These are phyloP conservation scores for Musa schizocarpa DNA, from an alignment of 176 grass and related monocot species.

Conservation along the genomic window DNA sequence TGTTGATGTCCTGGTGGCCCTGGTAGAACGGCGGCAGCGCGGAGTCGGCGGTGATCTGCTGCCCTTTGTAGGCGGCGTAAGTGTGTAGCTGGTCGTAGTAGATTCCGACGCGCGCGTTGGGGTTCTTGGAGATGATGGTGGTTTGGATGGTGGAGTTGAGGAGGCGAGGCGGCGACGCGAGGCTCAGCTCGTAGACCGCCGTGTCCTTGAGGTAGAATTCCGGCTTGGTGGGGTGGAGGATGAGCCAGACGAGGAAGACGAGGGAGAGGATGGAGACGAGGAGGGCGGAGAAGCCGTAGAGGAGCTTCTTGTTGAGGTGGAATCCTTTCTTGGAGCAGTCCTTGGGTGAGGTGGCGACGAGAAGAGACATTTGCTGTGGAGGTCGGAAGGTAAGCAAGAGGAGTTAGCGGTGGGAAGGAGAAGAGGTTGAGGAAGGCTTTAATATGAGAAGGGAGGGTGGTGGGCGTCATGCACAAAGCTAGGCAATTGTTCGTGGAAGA, in stretches of 20 bases:
- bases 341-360: conserved; percentile 22
- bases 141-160: conserved; percentile 33
- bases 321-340: conserved; percentile 43
- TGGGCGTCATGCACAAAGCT: not conserved
- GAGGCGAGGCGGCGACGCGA: conserved; percentile 10
- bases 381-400: not conserved
- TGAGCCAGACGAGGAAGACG: conserved; percentile 53
- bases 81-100: conserved; percentile 50
- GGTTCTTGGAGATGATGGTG: conserved; percentile 49
- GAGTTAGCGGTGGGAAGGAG: not conserved
- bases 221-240: conserved; percentile 46
- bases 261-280: conserved; percentile 31
- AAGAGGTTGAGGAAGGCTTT: not conserved
- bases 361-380: conserved; percentile 32
- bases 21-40: conserved; percentile 39
- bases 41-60: conserved; percentile 26
- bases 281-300: conserved; percentile 23
- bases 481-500: too few relatives aligned
- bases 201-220: conserved; percentile 51
- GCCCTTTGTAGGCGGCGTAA: conserved; percentile 41
- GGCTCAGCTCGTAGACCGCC: conserved; percentile 20
- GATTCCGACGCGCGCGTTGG: conserved; percentile 50
- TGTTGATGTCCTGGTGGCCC: conserved; percentile 26
- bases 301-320: conserved; percentile 27
- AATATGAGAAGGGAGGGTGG: not conserved